phyloP scores from a whole-genome alignment of 2,329 filamentous ascomycete genomes.

The Colletotrichum australisinense region DNA sequence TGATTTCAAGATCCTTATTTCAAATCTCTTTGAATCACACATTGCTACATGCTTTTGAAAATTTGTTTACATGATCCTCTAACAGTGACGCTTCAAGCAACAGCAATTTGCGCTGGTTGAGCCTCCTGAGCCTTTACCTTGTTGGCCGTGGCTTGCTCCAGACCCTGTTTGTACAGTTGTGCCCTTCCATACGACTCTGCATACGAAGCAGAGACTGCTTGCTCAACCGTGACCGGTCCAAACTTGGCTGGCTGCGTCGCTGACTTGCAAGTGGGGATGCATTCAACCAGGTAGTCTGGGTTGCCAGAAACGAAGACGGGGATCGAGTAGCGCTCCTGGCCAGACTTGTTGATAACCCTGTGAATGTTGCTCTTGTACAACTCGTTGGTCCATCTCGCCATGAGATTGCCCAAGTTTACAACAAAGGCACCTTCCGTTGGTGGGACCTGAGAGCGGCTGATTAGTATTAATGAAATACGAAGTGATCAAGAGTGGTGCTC shows the following conservation, averaged over 20 bases:
- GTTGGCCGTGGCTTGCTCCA: slow-evolving; percentile 35
- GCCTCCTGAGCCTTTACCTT: slow-evolving; percentile 1
- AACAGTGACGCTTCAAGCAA: neutral
- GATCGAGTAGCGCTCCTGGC: slow-evolving; percentile 64
- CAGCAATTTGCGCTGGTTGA: slow-evolving; percentile 19
- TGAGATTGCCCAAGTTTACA: slow-evolving; percentile 63
- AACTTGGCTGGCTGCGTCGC: slow-evolving; percentile 42
- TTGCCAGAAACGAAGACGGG: slow-evolving; percentile 68
- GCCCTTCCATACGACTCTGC: slow-evolving; percentile 46
- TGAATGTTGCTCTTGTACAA: slow-evolving; percentile 65
- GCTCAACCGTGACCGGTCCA: slow-evolving; percentile 45
- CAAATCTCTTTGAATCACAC: neutral
- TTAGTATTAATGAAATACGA: neutral
- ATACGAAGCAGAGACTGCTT: slow-evolving; percentile 46
- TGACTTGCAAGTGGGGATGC: slow-evolving; percentile 45
- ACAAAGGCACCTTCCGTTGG: slow-evolving; percentile 60
- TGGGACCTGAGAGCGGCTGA: slow-evolving; percentile 45
- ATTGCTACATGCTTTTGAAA: neutral
- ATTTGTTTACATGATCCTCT: neutral
- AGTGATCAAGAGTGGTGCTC: neutral
- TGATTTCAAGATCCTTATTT: neutral
- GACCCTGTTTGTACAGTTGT: slow-evolving; percentile 46
- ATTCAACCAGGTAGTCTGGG: slow-evolving; percentile 52
- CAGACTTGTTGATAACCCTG: slow-evolving; percentile 64
- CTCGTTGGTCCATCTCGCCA: slow-evolving; percentile 62